Percentiles rank a stretch among this genome's conserved stretches.
Evolutionary conservation across 2,329 filamentous ascomycete genomes (phyloP).

Genomic region (Dactylonectria estremocensis): DNA sequence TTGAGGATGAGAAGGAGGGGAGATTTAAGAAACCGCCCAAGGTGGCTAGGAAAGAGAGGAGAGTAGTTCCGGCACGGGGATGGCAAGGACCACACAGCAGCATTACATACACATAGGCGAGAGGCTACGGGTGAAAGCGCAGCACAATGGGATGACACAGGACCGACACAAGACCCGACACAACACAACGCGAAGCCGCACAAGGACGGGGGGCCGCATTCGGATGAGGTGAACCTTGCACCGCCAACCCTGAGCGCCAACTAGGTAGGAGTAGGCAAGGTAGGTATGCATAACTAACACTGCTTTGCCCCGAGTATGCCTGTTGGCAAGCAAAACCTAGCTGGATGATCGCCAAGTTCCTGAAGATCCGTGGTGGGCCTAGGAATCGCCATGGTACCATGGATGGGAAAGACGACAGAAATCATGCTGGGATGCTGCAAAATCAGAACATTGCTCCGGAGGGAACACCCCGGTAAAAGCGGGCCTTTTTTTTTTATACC

Average conservation of each 20-base stretch:
- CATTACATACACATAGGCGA: slow-evolving; percentile 8
- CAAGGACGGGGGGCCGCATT: not conserved
- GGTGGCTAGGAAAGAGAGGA: slow-evolving; percentile 1
- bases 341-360: not conserved
- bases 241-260: slow-evolving; percentile 5
- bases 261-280: no score
- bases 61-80: not conserved
- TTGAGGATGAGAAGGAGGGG: not conserved
- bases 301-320: not conserved
- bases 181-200: slow-evolving; percentile 9
- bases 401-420: slow-evolving; percentile 20
- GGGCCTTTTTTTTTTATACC: slow-evolving; percentile 26
- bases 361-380: slow-evolving; percentile 1
- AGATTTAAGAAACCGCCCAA: slow-evolving; percentile 12
- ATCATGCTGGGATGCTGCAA: slow-evolving; percentile 3
- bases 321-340: not conserved
- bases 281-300: no score
- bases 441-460: slow-evolving; percentile 24
- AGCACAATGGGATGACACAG: slow-evolving; percentile 20
- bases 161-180: slow-evolving; percentile 19
- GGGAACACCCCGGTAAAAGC: slow-evolving; percentile 44
- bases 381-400: slow-evolving; percentile 16
- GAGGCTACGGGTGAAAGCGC: slow-evolving; percentile 5
- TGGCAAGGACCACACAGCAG: slow-evolving; percentile 17
- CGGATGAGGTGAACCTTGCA: slow-evolving; percentile 16